Percentiles rank a stretch among this genome's conserved stretches.
Evolutionary conservation across 345 rosid genomes (phyloP).

Genomic region (Salix purpurea): DNA sequence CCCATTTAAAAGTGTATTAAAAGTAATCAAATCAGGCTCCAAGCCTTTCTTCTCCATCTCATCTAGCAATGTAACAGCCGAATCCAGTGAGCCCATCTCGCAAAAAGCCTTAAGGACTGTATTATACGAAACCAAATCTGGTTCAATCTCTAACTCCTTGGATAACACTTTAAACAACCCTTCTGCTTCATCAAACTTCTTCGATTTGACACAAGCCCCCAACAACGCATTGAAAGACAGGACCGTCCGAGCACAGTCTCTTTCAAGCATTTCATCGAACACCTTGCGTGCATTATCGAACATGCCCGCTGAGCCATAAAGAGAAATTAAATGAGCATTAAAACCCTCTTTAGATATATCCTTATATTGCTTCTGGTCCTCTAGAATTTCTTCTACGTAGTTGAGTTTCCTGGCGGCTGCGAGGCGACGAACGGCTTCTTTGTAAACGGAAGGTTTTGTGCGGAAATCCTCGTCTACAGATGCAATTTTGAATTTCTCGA

Average conservation of each 20-base stretch:
- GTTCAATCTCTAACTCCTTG: constrained; percentile 39
- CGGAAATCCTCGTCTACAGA: constrained; percentile 51
- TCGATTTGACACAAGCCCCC: constrained; percentile 31
- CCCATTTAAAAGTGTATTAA: constrained; percentile 45
- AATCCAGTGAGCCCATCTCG: constrained; percentile 45
- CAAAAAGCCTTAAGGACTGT: constrained; percentile 56
- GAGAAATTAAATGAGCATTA: constrained; percentile 42
- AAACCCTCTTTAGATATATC: constrained; percentile 64
- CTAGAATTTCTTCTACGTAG: constrained; percentile 55
- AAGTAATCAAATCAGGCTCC: constrained; percentile 45
- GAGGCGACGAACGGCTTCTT: constrained; percentile 55
- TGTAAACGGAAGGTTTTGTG: constrained; percentile 40
- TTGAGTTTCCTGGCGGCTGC: constrained; percentile 42
- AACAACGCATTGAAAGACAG: constrained; percentile 62
- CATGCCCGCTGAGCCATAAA: constrained; percentile 57
- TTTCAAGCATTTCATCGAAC: constrained; percentile 69
- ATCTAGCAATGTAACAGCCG: constrained; percentile 39
- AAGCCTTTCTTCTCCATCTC: constrained; percentile 64
- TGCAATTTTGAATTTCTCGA: constrained; percentile 56
- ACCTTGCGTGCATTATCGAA: constrained; percentile 54
- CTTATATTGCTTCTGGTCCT: constrained; percentile 59
- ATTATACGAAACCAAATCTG: constrained; percentile 53
- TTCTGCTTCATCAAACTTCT: constrained; percentile 44
- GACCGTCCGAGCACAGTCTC: constrained; percentile 48
- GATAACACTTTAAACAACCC: constrained; percentile 50